These are phyloP conservation scores for Brasilioporus rufonigricans DNA, from an alignment of 768 basidiomycete species.

Conservation along the genomic window DNA sequence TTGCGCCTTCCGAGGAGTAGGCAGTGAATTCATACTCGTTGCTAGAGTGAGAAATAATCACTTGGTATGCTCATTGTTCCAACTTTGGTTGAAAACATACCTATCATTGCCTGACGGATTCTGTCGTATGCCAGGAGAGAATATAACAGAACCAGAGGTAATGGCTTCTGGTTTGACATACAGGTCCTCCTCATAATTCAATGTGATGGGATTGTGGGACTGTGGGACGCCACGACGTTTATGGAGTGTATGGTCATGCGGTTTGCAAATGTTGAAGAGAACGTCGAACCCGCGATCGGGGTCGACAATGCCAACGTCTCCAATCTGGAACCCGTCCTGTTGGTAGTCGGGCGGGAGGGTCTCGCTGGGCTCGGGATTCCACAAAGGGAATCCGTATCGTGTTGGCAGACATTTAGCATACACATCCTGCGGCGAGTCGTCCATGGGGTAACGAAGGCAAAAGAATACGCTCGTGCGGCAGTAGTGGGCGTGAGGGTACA, in stretches of 20 bases:
- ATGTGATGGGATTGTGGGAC: background rate
- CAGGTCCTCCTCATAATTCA: background rate
- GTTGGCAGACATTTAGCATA: background rate
- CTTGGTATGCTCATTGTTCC: background rate
- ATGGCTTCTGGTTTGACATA: background rate
- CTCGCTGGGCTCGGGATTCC: background rate
- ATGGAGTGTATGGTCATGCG: background rate
- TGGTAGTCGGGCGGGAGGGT: background rate
- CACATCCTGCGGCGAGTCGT: too few species aligned
- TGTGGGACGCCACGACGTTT: background rate
- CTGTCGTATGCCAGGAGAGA: background rate
- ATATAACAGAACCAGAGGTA: too few species aligned
- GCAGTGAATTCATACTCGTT: too few species aligned
- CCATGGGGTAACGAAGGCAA: background rate
- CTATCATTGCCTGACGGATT: too few species aligned
- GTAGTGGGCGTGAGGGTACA: too few species aligned
- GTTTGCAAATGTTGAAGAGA: background rate
- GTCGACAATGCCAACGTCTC: background rate
- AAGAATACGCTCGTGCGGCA: too few species aligned
- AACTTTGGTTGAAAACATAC: conserved; percentile 16
- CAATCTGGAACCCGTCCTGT: background rate
- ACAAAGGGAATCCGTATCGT: background rate
- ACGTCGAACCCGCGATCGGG: background rate
- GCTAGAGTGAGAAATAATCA: too few species aligned
- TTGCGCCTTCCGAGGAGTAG: too few species aligned